phyloP scores from a whole-genome alignment of 306 rosid species.

The Pterocarpus santalinus region DNA sequence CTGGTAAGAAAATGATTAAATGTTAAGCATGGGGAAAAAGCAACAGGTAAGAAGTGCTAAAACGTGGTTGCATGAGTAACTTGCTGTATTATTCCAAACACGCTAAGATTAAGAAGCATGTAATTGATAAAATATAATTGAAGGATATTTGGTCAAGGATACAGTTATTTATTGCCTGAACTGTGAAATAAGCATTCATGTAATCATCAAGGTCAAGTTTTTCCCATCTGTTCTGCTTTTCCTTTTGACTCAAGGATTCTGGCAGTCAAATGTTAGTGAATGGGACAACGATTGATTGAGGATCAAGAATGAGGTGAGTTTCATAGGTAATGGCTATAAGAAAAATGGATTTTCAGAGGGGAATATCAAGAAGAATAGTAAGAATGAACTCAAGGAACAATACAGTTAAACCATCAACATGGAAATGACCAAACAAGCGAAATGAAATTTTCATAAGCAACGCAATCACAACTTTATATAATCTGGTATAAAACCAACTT shows the following conservation, averaged over 20 bases:
- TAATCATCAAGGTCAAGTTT: too few relatives aligned
- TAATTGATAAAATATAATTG: too few relatives aligned
- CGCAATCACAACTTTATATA: slow-evolving; percentile 25
- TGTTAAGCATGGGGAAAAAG: slow-evolving; percentile 31
- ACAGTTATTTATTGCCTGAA: too few relatives aligned
- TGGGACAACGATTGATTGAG: too few relatives aligned
- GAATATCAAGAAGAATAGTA: slow-evolving; percentile 21
- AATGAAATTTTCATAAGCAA: slow-evolving; percentile 15
- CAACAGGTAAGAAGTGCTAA: slow-evolving; percentile 9
- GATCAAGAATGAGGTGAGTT: too few relatives aligned
- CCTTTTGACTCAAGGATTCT: too few relatives aligned
- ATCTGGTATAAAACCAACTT: background rate
- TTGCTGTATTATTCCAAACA: background rate
- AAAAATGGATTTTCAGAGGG: background rate
- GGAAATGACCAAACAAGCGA: slow-evolving; percentile 27
- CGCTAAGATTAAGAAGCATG: background rate
- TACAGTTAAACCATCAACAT: slow-evolving; percentile 30
- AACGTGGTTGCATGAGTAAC: slow-evolving; percentile 8
- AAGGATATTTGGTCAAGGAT: too few relatives aligned
- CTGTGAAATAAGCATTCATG: too few relatives aligned
- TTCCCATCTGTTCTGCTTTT: too few relatives aligned
- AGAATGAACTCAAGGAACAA: slow-evolving; percentile 20
- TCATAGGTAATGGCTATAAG: background rate
- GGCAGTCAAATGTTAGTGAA: too few relatives aligned
- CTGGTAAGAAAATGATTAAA: slow-evolving; percentile 53